A percentile compares a stretch with the other conserved stretches of the same genome.
phyloP scores from a whole-genome alignment of 371 early-diverging fungal species.

The Paramicrosporidium saccamoebae region DNA sequence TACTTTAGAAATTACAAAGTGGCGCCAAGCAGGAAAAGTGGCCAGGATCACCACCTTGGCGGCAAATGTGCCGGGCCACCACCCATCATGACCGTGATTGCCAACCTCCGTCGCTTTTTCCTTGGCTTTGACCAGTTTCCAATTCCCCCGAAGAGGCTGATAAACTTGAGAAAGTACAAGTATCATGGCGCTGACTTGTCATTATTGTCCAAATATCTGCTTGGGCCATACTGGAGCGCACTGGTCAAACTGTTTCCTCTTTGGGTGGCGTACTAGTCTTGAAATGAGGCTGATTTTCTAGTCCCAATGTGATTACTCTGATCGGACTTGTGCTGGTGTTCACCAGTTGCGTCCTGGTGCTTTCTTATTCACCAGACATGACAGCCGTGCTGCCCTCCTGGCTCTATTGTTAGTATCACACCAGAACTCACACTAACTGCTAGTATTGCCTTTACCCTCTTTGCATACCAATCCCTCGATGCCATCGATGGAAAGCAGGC shows the following conservation, averaged over 20 bases:
- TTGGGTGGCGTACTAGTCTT: slow-evolving; percentile 22
- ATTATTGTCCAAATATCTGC: slow-evolving; percentile 42
- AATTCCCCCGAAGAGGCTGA: slow-evolving; percentile 13
- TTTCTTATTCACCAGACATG: slow-evolving; percentile 13
- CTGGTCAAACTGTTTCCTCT: slow-evolving; percentile 52
- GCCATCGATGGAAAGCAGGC: slow-evolving; percentile 47
- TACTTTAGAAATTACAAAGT: no score
- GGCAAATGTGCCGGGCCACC: no score
- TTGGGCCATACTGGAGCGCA: slow-evolving; percentile 63
- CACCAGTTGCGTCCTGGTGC: slow-evolving; percentile 8
- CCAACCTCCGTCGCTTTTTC: no score
- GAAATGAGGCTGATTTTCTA: slow-evolving; percentile 2
- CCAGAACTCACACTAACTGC: not conserved
- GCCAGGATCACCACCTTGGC: no score
- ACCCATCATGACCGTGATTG: no score
- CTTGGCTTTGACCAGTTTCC: no score
- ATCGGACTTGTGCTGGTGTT: slow-evolving; percentile 19
- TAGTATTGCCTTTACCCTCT: slow-evolving; percentile 6
- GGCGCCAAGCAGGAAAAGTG: no score
- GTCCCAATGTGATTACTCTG: slow-evolving; percentile 37
- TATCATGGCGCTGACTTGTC: slow-evolving; percentile 62
- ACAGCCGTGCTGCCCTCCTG: slow-evolving; percentile 11
- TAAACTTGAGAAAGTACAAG: slow-evolving; percentile 35
- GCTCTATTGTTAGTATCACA: slow-evolving; percentile 11
- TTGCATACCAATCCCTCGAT: slow-evolving; percentile 10